Evolutionary conservation across 495 filamentous ascomycete species (phyloP).

Genomic region (Aspergillus kassunensis): DNA sequence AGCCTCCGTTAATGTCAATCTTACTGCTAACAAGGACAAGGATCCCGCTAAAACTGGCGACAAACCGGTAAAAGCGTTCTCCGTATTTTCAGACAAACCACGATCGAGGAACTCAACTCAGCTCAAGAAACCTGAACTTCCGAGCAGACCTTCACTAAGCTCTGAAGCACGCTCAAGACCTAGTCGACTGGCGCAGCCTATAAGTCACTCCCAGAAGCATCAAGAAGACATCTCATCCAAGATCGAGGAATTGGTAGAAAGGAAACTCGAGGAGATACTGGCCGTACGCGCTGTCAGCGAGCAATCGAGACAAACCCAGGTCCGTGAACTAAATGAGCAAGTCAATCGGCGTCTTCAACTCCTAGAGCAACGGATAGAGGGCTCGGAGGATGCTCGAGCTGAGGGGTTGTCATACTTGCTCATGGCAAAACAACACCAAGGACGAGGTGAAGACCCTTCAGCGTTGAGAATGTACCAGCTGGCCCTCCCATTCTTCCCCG

Average conservation of each 20-base stretch:
- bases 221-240: conserved; percentile 59
- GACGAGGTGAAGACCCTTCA: conserved; percentile 69
- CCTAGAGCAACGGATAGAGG: conserved; percentile 79
- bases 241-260: conserved; percentile 88
- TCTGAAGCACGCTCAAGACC: conserved; percentile 34
- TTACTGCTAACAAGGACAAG: conserved; percentile 42
- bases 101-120: conserved; percentile 41
- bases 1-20: conserved; percentile 55
- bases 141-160: conserved; percentile 38
- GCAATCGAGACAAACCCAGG: conserved; percentile 44
- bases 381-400: conserved; percentile 65
- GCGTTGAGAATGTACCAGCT: conserved; percentile 84
- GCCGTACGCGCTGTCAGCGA: conserved; percentile 59
- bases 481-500: conserved; percentile 80
- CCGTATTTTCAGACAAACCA: conserved; percentile 71
- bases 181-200: conserved; percentile 27
- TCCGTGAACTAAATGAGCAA: conserved; percentile 63
- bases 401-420: conserved; percentile 81
- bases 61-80: conserved; percentile 79
- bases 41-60: conserved; percentile 51
- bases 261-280: conserved; percentile 83
- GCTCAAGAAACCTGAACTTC: conserved; percentile 36
- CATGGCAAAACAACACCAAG: conserved; percentile 89
- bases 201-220: conserved; percentile 22
- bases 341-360: conserved; percentile 77